These are phyloP conservation scores for Juncus effusus DNA, from an alignment of 176 grass and related monocot species.

Conservation along the genomic window DNA sequence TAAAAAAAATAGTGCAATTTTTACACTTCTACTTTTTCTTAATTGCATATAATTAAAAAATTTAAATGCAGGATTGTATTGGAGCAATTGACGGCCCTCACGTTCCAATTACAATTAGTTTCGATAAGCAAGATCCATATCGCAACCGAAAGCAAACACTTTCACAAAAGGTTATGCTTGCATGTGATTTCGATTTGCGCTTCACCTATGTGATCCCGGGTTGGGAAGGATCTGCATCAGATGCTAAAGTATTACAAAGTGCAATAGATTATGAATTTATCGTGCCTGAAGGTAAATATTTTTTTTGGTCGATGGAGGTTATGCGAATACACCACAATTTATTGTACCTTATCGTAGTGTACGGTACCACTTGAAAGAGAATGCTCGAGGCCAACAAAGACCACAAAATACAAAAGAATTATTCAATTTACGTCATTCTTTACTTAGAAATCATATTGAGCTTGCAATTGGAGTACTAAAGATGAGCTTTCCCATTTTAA, in stretches of 20 bases:
- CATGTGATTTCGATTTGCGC: neutral
- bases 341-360: neutral
- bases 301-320: neutral
- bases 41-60: no score
- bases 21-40: no score
- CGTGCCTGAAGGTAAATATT: neutral
- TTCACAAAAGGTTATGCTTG: neutral
- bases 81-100: no score
- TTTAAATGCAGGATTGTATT: no score
- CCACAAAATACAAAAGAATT: no score
- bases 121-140: no score
- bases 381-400: no score
- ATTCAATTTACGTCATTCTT: no score
- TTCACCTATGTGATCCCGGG: neutral
- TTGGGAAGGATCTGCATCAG: conserved; percentile 5
- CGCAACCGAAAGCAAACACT: neutral
- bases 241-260: neutral
- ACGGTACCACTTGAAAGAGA: neutral
- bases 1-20: no score
- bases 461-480: no score
- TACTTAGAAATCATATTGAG: no score
- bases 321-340: neutral
- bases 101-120: no score
- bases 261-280: neutral
- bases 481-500: conserved; percentile 3